These are phyloP conservation scores for Bromus sterilis DNA, from an alignment of 176 grass and related monocot species.

Conservation along the genomic window DNA sequence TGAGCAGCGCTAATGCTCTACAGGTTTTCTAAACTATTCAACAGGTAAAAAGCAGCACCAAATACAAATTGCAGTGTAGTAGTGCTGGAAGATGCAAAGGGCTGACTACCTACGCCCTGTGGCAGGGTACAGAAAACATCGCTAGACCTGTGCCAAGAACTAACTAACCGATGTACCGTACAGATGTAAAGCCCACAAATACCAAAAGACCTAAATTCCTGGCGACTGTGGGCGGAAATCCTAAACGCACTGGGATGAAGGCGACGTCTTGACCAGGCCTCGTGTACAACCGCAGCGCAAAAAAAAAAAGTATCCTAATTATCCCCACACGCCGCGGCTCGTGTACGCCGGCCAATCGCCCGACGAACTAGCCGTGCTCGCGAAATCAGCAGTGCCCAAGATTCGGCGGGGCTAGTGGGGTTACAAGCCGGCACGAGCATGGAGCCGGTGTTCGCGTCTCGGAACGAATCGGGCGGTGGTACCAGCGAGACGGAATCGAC, in stretches of 20 bases:
- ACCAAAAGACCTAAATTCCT: neutral
- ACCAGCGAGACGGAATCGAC: neutral
- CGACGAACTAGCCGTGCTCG: no score
- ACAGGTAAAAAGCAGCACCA: neutral
- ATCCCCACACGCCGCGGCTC: no score
- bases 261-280: neutral
- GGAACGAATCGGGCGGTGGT: neutral
- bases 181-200: neutral
- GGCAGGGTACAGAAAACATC: neutral
- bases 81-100: neutral
- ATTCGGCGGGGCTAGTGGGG: no score
- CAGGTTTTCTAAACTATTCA: no score
- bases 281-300: neutral
- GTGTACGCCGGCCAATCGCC: neutral
- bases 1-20: neutral
- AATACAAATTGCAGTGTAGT: neutral
- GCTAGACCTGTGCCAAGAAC: accelerated
- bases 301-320: neutral
- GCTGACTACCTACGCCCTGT: neutral
- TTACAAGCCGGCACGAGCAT: no score
- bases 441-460: no score
- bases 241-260: neutral
- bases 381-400: neutral
- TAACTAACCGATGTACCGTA: neutral
- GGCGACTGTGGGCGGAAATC: no score